Evolutionary conservation across 2,329 filamentous ascomycete species (phyloP).

Genomic region (Ustulina deusta): DNA sequence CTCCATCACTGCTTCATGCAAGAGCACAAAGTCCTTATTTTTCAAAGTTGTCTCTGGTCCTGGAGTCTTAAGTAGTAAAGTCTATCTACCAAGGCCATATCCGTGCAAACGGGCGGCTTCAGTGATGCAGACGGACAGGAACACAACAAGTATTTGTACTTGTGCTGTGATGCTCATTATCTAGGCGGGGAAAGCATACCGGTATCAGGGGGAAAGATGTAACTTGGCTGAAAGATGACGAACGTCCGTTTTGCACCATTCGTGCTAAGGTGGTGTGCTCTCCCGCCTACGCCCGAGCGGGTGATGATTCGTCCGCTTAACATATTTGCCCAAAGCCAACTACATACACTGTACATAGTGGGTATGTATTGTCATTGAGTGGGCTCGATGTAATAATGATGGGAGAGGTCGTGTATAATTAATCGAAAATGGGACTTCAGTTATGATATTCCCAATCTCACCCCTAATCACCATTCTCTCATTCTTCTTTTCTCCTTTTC

Average conservation of each 20-base stretch:
- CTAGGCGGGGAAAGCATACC: not conserved
- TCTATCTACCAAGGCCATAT: not conserved
- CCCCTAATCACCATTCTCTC: no score
- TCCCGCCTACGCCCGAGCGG: not conserved
- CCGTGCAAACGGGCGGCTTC: not conserved
- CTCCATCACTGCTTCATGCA: not conserved
- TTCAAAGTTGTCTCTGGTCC: not conserved
- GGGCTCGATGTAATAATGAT: not conserved
- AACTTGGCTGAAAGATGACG: not conserved
- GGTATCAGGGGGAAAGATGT: not conserved
- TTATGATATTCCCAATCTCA: not conserved
- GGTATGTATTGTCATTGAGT: not conserved
- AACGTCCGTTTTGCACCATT: conserved; percentile 29
- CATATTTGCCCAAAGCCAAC: not conserved
- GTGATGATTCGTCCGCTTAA: not conserved
- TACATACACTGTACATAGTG: no score
- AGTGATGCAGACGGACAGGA: not conserved
- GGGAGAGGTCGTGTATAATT: not conserved
- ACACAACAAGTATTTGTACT: not conserved
- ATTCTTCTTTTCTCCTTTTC: not conserved
- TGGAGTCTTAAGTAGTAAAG: not conserved
- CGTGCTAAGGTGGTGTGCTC: conserved; percentile 28
- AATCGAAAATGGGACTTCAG: not conserved
- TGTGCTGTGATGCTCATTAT: not conserved
- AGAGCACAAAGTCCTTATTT: not conserved